These are phyloP conservation scores for Pseudozyma pruni DNA, from an alignment of 1,284 basidiomycete species.

Conservation along the genomic window DNA sequence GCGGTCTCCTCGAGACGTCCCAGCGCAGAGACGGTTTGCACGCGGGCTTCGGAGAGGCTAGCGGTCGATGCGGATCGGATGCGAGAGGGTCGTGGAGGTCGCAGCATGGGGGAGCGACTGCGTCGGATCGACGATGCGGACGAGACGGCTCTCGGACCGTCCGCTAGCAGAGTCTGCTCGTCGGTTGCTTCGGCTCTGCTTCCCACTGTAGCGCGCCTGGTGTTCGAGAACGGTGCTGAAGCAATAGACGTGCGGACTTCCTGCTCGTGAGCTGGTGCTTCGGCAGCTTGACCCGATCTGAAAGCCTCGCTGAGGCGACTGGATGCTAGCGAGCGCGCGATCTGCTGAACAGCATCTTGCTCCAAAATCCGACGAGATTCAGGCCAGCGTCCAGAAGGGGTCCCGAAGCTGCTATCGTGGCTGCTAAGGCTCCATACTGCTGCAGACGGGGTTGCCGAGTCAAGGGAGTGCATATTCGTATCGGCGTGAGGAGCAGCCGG, in stretches of 20 bases:
- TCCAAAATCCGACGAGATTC: neutral
- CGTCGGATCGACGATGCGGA: too few species aligned
- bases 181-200: too few species aligned
- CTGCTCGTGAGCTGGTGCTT: neutral
- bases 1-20: conserved; percentile 18
- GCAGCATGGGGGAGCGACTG: neutral
- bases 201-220: too few species aligned
- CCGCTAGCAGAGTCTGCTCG: too few species aligned
- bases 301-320: conserved; percentile 2
- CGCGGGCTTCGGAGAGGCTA: conserved; percentile 27
- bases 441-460: neutral
- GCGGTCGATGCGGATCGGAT: conserved; percentile 34
- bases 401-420: conserved; percentile 14
- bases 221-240: too few species aligned
- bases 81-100: conserved; percentile 10
- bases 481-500: conserved; percentile 1
- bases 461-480: neutral
- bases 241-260: too few species aligned
- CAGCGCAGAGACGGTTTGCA: conserved; percentile 38
- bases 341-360: neutral
- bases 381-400: neutral
- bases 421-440: conserved; percentile 21
- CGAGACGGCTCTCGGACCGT: too few species aligned
- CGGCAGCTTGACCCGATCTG: neutral
- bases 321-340: conserved; percentile 6